Evolutionary conservation across 495 filamentous ascomycete genomes (phyloP).

Genomic region (Barbatosphaeria neglecta): DNA sequence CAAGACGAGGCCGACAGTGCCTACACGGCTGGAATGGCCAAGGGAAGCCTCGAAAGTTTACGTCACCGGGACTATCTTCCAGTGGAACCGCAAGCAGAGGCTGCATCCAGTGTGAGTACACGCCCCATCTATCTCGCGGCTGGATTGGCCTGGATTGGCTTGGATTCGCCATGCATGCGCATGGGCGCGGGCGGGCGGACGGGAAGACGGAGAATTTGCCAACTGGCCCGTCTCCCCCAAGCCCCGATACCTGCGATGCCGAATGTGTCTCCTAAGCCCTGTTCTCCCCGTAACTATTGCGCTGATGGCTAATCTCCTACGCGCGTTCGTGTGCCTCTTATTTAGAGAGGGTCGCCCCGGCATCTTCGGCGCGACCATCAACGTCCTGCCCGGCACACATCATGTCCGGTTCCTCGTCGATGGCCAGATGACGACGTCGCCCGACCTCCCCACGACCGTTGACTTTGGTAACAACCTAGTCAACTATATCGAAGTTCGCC

Average conservation of each 20-base stretch:
- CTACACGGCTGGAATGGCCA: slow-evolving; percentile 74
- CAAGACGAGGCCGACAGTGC: slow-evolving; percentile 53
- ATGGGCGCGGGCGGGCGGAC: no score
- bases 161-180: no score
- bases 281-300: neutral
- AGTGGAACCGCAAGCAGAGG: slow-evolving; percentile 86
- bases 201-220: no score
- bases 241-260: no score
- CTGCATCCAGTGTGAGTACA: slow-evolving; percentile 68
- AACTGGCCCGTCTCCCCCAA: no score
- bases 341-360: slow-evolving; percentile 40
- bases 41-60: slow-evolving; percentile 76
- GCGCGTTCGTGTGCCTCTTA: slow-evolving; percentile 1
- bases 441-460: slow-evolving; percentile 81
- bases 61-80: slow-evolving; percentile 91
- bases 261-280: no score
- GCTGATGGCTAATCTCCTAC: neutral
- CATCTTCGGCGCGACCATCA: slow-evolving; percentile 60
- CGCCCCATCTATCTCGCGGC: neutral
- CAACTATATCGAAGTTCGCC: slow-evolving; percentile 90
- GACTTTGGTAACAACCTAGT: slow-evolving; percentile 94
- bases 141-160: no score
- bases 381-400: slow-evolving; percentile 83
- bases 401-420: slow-evolving; percentile 95
- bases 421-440: slow-evolving; percentile 78